Evolutionary conservation across 148 eudicot genomes (phyloP).

Genomic region (Vaccinium corymbosum): DNA sequence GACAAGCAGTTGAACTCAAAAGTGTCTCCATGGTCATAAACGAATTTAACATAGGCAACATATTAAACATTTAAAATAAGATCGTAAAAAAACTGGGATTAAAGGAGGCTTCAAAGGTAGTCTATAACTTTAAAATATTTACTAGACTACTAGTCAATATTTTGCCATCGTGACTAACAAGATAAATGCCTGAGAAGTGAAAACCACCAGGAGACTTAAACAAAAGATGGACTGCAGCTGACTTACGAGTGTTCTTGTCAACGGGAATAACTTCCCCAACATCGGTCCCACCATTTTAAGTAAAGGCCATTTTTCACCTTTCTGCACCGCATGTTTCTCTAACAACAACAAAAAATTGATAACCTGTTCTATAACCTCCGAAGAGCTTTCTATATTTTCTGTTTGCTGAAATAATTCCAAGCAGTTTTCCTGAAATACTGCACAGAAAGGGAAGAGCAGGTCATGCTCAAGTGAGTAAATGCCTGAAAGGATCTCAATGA

Average conservation of each 20-base stretch:
- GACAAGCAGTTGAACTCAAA: background rate
- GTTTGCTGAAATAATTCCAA: slow-evolving; percentile 47
- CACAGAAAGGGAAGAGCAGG: slow-evolving; percentile 49
- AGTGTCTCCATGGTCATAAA: background rate
- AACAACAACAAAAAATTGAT: slow-evolving; percentile 46
- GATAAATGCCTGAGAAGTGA: background rate
- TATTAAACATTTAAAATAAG: background rate
- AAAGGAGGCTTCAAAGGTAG: background rate
- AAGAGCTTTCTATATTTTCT: slow-evolving; percentile 28
- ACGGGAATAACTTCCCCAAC: slow-evolving; percentile 54
- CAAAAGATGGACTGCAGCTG: background rate
- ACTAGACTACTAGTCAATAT: background rate
- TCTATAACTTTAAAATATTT: background rate
- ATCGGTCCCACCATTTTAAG: slow-evolving; percentile 65
- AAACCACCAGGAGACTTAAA: background rate
- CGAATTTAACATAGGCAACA: background rate
- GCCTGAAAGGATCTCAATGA: slow-evolving; percentile 70
- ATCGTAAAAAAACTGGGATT: background rate
- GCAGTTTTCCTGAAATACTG: slow-evolving; percentile 63
- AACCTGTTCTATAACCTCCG: slow-evolving; percentile 32
- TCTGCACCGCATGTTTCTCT: slow-evolving; percentile 47
- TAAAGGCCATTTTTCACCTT: slow-evolving; percentile 81
- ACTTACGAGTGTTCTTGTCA: slow-evolving; percentile 65
- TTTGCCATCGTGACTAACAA: background rate
- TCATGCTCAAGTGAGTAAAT: slow-evolving; percentile 40